phyloP scores from a whole-genome alignment of 176 grass and related monocot species.

The Musa itinerans region DNA sequence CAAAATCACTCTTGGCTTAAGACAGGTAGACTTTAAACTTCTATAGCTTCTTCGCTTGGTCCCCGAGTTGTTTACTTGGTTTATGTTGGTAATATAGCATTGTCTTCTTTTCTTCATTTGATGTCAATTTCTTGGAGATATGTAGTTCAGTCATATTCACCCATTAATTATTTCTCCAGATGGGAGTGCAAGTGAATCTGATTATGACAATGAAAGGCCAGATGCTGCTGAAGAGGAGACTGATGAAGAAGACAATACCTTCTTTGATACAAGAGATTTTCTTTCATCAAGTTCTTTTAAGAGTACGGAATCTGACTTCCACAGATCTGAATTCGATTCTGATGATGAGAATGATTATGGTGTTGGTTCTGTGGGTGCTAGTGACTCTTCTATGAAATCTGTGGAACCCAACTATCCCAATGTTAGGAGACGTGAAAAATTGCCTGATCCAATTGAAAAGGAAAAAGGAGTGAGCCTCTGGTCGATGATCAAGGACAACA shows the following conservation, averaged over 20 bases:
- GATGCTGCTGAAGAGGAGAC: slow-evolving; percentile 92
- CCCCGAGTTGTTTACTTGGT: too few species aligned
- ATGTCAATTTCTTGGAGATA: not conserved
- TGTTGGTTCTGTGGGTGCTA: slow-evolving; percentile 27
- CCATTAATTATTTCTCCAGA: slow-evolving; percentile 29
- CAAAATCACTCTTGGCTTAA: too few species aligned
- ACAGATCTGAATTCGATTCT: slow-evolving; percentile 73
- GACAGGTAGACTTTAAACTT: too few species aligned
- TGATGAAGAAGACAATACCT: slow-evolving; percentile 76
- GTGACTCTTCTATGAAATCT: slow-evolving; percentile 67
- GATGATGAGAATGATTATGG: slow-evolving; percentile 71
- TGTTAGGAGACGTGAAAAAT: slow-evolving; percentile 80
- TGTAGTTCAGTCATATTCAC: not conserved
- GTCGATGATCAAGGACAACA: slow-evolving; percentile 99
- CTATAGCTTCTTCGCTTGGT: too few species aligned
- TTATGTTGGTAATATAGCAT: not conserved
- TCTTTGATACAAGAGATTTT: slow-evolving; percentile 95
- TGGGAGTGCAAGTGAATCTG: slow-evolving; percentile 85
- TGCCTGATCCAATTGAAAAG: slow-evolving; percentile 93
- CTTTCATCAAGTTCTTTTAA: slow-evolving; percentile 96
- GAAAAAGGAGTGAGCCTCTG: slow-evolving; percentile 97
- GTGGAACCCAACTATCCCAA: slow-evolving; percentile 66
- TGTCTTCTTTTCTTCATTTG: not conserved
- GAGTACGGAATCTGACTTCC: slow-evolving; percentile 64
- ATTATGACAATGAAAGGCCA: slow-evolving; percentile 87